These are phyloP conservation scores for Ophiostoma fasciatum DNA, from an alignment of 2,329 filamentous ascomycete genomes.

Conservation along the genomic window DNA sequence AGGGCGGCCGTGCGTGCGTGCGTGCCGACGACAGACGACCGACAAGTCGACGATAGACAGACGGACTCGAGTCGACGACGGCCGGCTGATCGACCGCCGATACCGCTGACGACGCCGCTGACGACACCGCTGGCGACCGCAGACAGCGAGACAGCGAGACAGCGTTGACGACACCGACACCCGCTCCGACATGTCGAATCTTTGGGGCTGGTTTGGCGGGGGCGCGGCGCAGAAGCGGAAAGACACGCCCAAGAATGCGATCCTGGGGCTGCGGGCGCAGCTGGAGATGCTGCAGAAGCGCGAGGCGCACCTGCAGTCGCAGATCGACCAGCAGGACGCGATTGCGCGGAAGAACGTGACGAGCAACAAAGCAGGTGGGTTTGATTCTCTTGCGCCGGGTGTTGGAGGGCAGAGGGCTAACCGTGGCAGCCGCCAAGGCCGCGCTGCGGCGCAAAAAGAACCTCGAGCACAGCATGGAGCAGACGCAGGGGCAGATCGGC, in stretches of 20 bases:
- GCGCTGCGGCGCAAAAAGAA: conserved; percentile 89
- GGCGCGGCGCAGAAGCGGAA: conserved; percentile 71
- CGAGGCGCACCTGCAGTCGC: conserved; percentile 76
- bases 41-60: too few relatives aligned
- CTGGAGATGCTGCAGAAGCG: conserved; percentile 97
- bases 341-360: conserved; percentile 79
- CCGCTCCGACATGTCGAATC: conserved; percentile 50
- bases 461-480: conserved; percentile 80
- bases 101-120: too few relatives aligned
- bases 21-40: too few relatives aligned
- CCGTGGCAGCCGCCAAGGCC: conserved; percentile 77
- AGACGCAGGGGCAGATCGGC: conserved; percentile 77
- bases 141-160: too few relatives aligned
- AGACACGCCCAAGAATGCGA: conserved; percentile 93
- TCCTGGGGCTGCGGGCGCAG: conserved; percentile 72
- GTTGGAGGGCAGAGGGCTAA: too few relatives aligned
- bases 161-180: too few relatives aligned
- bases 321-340: conserved; percentile 85
- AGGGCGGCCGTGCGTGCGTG: too few relatives aligned
- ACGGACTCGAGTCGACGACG: too few relatives aligned
- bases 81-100: too few relatives aligned
- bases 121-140: too few relatives aligned
- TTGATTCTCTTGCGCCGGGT: too few relatives aligned
- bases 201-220: conserved; percentile 90
- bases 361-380: conserved; percentile 79